Conservation (phyloP, 208 protist genomes). For the Leishmania major region DNA sequence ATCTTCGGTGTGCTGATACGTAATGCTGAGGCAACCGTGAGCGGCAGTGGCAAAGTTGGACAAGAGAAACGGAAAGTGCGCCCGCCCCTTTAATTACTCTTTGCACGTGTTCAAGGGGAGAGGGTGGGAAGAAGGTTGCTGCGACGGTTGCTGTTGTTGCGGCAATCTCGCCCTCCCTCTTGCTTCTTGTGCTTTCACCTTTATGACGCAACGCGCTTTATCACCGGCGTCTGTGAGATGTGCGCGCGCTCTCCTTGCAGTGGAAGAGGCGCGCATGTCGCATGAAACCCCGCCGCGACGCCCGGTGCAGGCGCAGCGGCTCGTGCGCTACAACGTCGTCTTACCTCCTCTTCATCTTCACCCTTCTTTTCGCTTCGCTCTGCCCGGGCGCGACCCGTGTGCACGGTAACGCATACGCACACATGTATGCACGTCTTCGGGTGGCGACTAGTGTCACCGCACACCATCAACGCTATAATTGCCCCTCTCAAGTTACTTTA, state of each 20-base stretch:
- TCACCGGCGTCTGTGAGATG: not conserved
- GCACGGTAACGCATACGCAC: not conserved
- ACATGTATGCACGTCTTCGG: conserved; percentile 3
- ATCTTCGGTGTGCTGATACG: not conserved
- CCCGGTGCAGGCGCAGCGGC: not conserved
- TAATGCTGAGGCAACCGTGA: not conserved
- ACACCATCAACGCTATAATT: not conserved
- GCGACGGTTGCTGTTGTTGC: not conserved
- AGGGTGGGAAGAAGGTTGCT: not conserved
- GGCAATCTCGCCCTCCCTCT: not conserved
- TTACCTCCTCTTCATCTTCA: not conserved
- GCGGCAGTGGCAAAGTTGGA: not conserved
- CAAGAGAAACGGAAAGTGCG: not conserved
- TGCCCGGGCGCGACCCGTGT: not conserved
- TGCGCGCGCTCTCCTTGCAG: not conserved
- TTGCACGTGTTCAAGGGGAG: not conserved
- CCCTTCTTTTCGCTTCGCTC: not conserved
- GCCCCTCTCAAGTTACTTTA: not conserved
- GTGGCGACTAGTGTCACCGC: not conserved
- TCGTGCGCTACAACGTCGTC: not conserved
- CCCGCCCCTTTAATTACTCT: not conserved
- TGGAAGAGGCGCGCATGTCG: not conserved
- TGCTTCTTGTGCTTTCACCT: not conserved
- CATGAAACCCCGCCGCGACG: not conserved
- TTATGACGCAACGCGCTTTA: not conserved